Conservation (phyloP, 805 yeast genomes). For the Limtongia smithiae region DNA sequence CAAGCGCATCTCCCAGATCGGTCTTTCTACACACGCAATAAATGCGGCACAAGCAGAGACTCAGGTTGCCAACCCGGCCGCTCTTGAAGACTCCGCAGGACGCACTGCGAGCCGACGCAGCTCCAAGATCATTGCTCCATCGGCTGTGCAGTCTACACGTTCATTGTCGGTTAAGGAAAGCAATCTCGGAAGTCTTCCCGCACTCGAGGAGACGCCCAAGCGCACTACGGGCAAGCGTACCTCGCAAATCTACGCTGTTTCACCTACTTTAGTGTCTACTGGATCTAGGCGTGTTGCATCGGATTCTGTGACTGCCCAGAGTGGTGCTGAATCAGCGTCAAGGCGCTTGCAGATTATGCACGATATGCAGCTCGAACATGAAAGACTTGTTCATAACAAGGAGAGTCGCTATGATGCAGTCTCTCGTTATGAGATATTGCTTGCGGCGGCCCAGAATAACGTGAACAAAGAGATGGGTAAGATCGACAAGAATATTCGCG, state of each 20-base stretch:
- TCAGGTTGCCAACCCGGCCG: background rate
- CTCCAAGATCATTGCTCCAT: background rate
- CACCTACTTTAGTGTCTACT: no score
- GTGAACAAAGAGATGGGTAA: conserved; percentile 44
- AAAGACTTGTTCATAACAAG: background rate
- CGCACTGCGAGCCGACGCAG: conserved; percentile 16
- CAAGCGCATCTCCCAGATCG: conserved; percentile 19
- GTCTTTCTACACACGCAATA: conserved; percentile 2
- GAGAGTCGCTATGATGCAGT: conserved; percentile 5
- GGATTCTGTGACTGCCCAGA: conserved; percentile 26
- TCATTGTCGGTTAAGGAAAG: no score
- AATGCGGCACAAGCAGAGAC: no score
- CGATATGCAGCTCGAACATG: conserved; percentile 8
- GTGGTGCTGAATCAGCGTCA: conserved; percentile 29
- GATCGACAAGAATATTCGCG: conserved; percentile 44
- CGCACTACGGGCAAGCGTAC: no score
- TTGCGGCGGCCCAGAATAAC: conserved; percentile 51
- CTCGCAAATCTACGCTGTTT: no score
- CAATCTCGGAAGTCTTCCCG: no score
- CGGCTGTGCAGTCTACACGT: no score
- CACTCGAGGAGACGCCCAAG: no score
- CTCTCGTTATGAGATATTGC: conserved; percentile 40
- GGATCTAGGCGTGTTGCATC: no score
- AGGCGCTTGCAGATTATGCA: conserved; percentile 19
- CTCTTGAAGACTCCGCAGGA: conserved; percentile 7